Evolutionary conservation across 2,329 filamentous ascomycete genomes (phyloP).

Genomic region (Ceratocystis smalleyi): DNA sequence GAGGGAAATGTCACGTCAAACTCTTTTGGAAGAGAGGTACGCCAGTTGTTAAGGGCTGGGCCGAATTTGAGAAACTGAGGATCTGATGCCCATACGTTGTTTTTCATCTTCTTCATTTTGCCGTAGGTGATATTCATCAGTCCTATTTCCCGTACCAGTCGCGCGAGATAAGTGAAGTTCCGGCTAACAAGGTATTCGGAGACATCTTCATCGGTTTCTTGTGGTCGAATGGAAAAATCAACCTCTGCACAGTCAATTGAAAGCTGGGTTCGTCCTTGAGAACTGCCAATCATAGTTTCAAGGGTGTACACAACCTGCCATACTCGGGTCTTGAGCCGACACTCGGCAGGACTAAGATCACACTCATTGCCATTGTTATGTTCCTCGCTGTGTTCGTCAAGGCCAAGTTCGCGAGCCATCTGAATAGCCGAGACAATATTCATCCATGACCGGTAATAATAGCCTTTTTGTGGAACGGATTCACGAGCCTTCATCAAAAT

Average conservation of each 20-base stretch:
- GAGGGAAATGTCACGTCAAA: constrained; percentile 61
- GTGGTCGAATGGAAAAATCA: constrained; percentile 52
- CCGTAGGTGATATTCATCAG: constrained; percentile 61
- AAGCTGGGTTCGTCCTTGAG: constrained; percentile 73
- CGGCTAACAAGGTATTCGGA: constrained; percentile 63
- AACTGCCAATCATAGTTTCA: constrained; percentile 84
- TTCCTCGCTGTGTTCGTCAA: constrained; percentile 71
- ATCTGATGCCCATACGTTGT: constrained; percentile 59
- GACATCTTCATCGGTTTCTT: constrained; percentile 52
- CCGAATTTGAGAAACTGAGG: constrained; percentile 70
- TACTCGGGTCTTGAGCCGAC: constrained; percentile 66
- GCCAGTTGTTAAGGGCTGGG: constrained; percentile 59
- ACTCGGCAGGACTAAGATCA: constrained; percentile 54
- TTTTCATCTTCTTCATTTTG: constrained; percentile 54
- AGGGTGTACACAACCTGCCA: constrained; percentile 81
- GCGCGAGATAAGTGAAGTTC: constrained; percentile 69
- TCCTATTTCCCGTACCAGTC: constrained; percentile 62
- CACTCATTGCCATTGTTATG: constrained; percentile 61
- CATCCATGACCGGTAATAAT: constrained; percentile 97
- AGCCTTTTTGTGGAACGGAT: constrained; percentile 79
- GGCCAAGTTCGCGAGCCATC: constrained; percentile 80
- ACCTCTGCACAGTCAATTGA: constrained; percentile 60
- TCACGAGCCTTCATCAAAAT: constrained; percentile 83
- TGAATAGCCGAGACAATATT: constrained; percentile 79
- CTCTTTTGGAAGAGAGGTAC: constrained; percentile 61